Base-by-base conservation (phyloP, 2,329 filamentous ascomycete species). In the Colletotrichum plurivorum region DNA sequence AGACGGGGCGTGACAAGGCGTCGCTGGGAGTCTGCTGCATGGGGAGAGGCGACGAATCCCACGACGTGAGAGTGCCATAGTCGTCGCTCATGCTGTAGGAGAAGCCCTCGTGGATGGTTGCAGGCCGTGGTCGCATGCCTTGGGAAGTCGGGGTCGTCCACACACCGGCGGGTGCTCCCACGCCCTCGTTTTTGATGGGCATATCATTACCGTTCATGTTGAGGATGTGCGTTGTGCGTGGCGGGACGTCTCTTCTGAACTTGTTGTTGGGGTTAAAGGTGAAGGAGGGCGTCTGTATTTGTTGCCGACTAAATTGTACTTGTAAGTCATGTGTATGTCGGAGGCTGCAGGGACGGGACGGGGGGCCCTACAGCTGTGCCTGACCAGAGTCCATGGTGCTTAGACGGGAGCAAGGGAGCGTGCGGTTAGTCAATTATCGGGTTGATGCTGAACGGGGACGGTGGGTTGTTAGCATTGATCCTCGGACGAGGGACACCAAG, bases 91-190 rank as follows among this genome's bases (percentile, higher is more conserved):
- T 80, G 74, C 85, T 88, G 78, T 88, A 90, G 18, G 87, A 87
- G 75, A 90, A 89, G 59, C 85, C 87, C 75, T 89, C 88, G 73
- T 90, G 87, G 66, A 90, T 89, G 46, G 88, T 89, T 51, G 85
- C 86, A 63, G 88, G 88, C 46, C 87, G 84, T 54, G 85, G 85
- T 71, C 86, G 83, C 73, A 83, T 77, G 67, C 83, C 79, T 62
- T 87, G 84, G 48, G 87, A 81, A 13, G 82, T 84, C 9, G 88
- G 86, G 57, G 87, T 87, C 65, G 87, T 85, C 87, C 88, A 90
- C 73, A 86, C 79, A 41, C 82, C 83, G 45, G 84, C 79, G 27
- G 84, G 78, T 64, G 80, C 78, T 63, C 80, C 77, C 76, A 86
- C 80, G 56, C 80, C 79, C 73, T 89, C 87, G 51, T 79, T 77